Evolutionary conservation across 768 basidiomycete species (phyloP), one percentile per base, ranked within the genome.

Genomic region (Gelatoporia subvermispora): DNA sequence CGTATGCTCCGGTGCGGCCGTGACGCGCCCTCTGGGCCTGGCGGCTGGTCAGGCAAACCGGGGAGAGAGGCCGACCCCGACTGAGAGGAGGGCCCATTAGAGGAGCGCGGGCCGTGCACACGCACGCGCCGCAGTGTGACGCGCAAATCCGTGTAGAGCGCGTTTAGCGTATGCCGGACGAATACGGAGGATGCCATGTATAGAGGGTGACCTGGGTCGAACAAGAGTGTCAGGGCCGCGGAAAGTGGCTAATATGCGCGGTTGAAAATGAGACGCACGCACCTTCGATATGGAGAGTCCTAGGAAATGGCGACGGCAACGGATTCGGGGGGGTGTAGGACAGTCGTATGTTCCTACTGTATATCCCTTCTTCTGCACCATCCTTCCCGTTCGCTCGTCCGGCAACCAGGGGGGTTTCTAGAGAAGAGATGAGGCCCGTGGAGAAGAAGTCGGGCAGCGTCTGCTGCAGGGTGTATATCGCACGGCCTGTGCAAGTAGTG

Each of bases 381-480:
- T 58, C 46, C 11, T 64, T 56, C 23, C 62, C 65, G 45, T 62
- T 66, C 46, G n/a, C 24, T 59, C 59, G 48, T 56, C 65, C 47
- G 41, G 50, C 36, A 7, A 59, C 47, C 10, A 59, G 48, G 68
- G 77, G 40, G 52, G 56, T 61, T 59, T 83, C 77, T 13, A 83
- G 60, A 1, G 70, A 72, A 3, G 78, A 76, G 10, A 86, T 66
- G 3, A 91, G 77, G 2, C 88, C 88, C 3, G 71, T 71, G 8
- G 72, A 61, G 60, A 91, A 91, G 64, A 90, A 89, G 9, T 75
- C 72, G 1, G 85, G 85, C 7, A 90, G 72, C 0, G 88, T 88
- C 51, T 78, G 72, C 58, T 79, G 79, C 0, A 91, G 69, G 25
- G 85, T 68, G 58, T 80, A 77, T 45, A 86, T 82, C 3, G 82